A percentile compares a stretch with the other conserved stretches of the same genome.
Conservation (phyloP, 2,329 filamentous ascomycete species). For the Phaeosphaeriaceae sp. region DNA sequence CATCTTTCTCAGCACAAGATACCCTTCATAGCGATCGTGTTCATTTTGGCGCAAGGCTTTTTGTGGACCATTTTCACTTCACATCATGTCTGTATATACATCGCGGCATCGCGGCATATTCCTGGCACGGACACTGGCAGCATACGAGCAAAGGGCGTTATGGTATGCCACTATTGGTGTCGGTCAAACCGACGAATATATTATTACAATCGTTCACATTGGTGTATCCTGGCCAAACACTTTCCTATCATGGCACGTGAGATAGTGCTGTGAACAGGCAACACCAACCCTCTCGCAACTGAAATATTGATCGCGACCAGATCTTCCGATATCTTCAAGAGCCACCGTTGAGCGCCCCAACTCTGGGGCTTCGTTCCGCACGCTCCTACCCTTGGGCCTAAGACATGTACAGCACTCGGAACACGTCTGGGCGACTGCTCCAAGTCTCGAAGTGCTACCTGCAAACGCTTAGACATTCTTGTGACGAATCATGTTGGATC, state of each 20-base stretch:
- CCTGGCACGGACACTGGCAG: constrained; percentile 17
- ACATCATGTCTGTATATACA: constrained; percentile 31
- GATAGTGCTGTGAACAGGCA: no score
- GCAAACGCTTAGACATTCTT: background rate
- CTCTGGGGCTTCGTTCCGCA: background rate
- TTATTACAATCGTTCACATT: background rate
- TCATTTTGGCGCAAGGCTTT: constrained; percentile 21
- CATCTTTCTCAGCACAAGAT: constrained; percentile 7
- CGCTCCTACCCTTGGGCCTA: background rate
- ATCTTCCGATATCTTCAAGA: background rate
- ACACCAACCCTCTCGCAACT: no score
- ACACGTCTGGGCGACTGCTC: background rate
- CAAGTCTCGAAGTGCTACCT: constrained; percentile 4
- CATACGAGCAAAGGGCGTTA: constrained; percentile 30
- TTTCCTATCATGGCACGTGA: no score
- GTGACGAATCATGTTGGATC: background rate
- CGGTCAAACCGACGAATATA: background rate
- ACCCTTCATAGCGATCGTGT: constrained; percentile 23
- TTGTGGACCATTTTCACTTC: constrained; percentile 24
- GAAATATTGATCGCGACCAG: no score
- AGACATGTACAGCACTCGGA: background rate
- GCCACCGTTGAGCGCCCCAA: background rate
- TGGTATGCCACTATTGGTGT: background rate
- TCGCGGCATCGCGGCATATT: constrained; percentile 17
- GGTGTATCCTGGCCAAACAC: no score